A percentile compares a stretch with the other conserved stretches of the same genome.
These are phyloP conservation scores for Dipodascus geniculatus DNA, from an alignment of 805 yeast species.

Conservation along the genomic window DNA sequence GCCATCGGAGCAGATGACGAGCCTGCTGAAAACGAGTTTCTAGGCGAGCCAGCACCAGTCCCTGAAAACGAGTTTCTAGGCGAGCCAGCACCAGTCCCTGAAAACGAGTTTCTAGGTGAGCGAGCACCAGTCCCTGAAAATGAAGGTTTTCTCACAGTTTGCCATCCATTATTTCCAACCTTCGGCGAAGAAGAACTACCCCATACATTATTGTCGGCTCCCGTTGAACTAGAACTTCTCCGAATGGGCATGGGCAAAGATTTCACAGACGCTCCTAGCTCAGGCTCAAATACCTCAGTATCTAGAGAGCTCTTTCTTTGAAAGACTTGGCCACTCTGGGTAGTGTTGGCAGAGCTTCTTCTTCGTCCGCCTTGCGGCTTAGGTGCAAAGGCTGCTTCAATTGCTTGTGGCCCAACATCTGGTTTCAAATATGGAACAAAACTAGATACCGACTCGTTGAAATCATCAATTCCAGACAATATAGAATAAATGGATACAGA, in stretches of 20 bases:
- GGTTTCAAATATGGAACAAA: constrained; percentile 9
- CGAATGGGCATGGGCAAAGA: not conserved
- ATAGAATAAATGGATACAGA: not conserved
- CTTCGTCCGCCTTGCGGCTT: not conserved
- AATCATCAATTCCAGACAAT: constrained; percentile 20
- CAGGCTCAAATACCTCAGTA: not conserved
- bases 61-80: not conserved
- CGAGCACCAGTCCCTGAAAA: not conserved
- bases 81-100: not conserved
- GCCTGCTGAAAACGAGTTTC: not conserved
- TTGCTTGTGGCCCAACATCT: not conserved
- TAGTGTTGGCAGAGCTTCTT: not conserved
- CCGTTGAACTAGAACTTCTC: not conserved
- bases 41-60: not conserved
- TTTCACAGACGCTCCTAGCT: not conserved
- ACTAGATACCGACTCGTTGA: constrained; percentile 15
- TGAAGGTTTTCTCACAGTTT: not conserved
- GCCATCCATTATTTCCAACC: not conserved
- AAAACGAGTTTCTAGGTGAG: not conserved
- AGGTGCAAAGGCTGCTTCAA: not conserved
- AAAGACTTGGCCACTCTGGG: not conserved
- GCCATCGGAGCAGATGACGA: not conserved
- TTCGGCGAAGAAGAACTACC: not conserved
- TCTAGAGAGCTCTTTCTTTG: not conserved
- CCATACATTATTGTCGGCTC: not conserved